A percentile compares a stretch with the other conserved stretches of the same genome.
Evolutionary conservation across 192 early-diverging fungal genomes (phyloP).

Genomic region (Dissophora ornata): DNA sequence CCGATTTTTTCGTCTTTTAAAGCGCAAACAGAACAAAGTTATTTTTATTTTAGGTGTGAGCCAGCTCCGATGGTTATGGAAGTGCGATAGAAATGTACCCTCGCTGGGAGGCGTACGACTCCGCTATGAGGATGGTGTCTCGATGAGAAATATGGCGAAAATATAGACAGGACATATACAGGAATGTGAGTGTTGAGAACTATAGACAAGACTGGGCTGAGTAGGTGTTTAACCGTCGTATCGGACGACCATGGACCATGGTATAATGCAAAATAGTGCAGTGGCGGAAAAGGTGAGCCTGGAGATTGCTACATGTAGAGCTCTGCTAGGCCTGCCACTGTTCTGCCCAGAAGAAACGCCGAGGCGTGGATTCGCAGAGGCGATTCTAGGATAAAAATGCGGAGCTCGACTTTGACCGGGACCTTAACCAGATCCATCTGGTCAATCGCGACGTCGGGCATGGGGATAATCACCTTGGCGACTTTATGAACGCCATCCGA

Average conservation of each 20-base stretch:
- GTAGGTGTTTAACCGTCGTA: no score
- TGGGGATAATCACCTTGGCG: conserved; percentile 49
- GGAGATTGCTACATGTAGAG: conserved; percentile 21
- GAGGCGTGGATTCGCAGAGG: conserved; percentile 40
- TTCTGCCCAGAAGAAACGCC: conserved; percentile 32
- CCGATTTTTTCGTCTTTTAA: no score
- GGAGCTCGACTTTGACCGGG: conserved; percentile 44
- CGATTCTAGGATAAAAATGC: conserved; percentile 39
- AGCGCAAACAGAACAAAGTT: no score
- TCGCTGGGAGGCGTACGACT: no score
- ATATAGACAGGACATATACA: background rate
- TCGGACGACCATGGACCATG: no score
- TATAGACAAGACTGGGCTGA: no score
- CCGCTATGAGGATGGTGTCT: no score
- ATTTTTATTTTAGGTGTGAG: no score
- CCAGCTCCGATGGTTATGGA: no score
- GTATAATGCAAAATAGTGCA: background rate
- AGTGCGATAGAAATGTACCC: no score
- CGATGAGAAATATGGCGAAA: no score
- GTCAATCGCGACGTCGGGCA: conserved; percentile 51
- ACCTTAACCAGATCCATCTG: conserved; percentile 49
- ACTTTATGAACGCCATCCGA: conserved; percentile 44
- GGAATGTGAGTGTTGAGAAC: background rate
- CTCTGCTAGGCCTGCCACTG: conserved; percentile 24
- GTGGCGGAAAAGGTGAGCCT: no score